These are phyloP conservation scores for Staphylotrichum longicolle DNA, from an alignment of 495 filamentous ascomycete genomes.

Conservation along the genomic window DNA sequence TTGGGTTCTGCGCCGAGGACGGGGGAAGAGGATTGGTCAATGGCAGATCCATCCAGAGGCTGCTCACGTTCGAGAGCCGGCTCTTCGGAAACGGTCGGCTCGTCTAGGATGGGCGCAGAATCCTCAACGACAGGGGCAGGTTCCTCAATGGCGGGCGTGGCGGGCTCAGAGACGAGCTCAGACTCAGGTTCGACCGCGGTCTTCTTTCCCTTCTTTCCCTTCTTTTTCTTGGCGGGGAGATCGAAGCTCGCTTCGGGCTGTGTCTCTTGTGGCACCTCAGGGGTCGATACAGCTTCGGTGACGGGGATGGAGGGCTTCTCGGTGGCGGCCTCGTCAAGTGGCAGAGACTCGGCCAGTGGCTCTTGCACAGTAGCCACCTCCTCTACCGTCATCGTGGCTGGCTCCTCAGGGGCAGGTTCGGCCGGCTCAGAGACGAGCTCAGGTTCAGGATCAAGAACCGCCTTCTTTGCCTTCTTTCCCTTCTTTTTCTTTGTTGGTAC, in stretches of 20 bases:
- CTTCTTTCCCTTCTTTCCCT: conserved; percentile 5
- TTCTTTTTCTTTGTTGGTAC: not conserved
- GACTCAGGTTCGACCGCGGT: not conserved
- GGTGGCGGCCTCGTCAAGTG: not conserved
- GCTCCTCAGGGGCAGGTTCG: too few relatives aligned
- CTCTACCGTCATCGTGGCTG: too few relatives aligned
- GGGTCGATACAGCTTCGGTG: not conserved
- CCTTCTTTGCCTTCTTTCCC: conserved; percentile 1
- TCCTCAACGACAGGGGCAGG: not conserved
- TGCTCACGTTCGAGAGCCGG: not conserved
- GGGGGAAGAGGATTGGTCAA: too few relatives aligned
- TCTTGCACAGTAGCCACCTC: not conserved
- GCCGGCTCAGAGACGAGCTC: not conserved
- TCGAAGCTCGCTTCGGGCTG: not conserved
- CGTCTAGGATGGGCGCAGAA: not conserved
- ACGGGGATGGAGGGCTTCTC: not conserved
- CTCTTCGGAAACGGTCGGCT: not conserved
- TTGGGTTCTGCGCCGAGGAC: too few relatives aligned
- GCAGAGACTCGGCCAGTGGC: not conserved
- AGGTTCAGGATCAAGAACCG: conserved; percentile 3
- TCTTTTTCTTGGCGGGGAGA: not conserved
- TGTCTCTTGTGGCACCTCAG: conserved; percentile 1
- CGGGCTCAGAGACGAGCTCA: not conserved
- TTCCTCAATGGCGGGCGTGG: not conserved
- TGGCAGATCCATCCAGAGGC: not conserved